Evolutionary conservation across 345 rosid species (phyloP).

Genomic region (Turnera subulata): DNA sequence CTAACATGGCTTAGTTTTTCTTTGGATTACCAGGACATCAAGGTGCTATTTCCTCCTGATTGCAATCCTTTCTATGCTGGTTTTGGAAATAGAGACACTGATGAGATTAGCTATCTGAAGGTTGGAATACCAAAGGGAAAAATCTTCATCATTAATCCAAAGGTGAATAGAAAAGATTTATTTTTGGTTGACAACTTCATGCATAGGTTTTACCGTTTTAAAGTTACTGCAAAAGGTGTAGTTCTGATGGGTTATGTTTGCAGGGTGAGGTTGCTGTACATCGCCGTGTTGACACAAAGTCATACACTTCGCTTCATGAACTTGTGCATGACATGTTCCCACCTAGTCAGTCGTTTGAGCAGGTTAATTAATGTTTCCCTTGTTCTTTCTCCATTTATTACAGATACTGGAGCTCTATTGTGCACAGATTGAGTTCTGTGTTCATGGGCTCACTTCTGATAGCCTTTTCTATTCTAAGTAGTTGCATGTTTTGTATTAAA

Average conservation of each 20-base stretch:
- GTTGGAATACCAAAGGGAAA: slow-evolving; percentile 97
- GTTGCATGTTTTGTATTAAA: too few relatives aligned
- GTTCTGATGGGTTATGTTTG: slow-evolving; percentile 22
- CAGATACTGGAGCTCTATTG: background rate
- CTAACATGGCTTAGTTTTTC: background rate
- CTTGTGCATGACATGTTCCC: slow-evolving; percentile 96
- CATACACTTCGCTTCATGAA: slow-evolving; percentile 71
- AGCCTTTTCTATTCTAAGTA: too few relatives aligned
- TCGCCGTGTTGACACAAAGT: slow-evolving; percentile 72
- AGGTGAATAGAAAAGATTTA: slow-evolving; percentile 41
- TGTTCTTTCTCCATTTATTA: background rate
- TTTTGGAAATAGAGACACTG: slow-evolving; percentile 95
- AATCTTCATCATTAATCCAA: slow-evolving; percentile 90
- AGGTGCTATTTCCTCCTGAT: slow-evolving; percentile 78
- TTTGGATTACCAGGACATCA: slow-evolving; percentile 56
- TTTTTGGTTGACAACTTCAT: slow-evolving; percentile 6
- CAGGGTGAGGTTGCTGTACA: slow-evolving; percentile 95
- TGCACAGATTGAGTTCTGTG: too few relatives aligned
- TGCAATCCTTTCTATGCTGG: slow-evolving; percentile 98
- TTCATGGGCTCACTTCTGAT: too few relatives aligned
- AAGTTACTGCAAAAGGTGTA: background rate
- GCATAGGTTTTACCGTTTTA: too few relatives aligned
- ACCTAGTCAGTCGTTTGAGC: slow-evolving; percentile 48
- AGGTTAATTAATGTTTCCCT: slow-evolving; percentile 37
- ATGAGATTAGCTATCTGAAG: slow-evolving; percentile 93